These are phyloP conservation scores for Ganoderma lucidum DNA, from an alignment of 1,284 basidiomycete species.

Conservation along the genomic window DNA sequence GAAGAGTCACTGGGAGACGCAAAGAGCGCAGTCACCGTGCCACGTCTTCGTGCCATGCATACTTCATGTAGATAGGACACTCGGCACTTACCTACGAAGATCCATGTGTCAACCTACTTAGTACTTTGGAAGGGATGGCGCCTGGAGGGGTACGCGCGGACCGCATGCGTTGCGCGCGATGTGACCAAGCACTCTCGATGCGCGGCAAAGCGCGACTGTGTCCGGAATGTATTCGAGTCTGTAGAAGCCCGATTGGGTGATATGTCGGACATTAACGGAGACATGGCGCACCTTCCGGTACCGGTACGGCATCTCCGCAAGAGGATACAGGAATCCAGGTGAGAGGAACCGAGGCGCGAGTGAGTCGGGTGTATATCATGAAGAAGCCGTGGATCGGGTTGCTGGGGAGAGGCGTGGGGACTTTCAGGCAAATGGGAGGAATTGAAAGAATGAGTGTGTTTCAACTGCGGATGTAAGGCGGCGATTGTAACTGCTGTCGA, in stretches of 20 bases:
- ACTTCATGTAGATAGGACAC: constrained; percentile 19
- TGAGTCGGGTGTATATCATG: constrained; percentile 13
- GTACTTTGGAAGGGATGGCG: constrained; percentile 24
- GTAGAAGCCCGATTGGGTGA: neutral
- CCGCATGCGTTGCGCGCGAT: constrained; percentile 27
- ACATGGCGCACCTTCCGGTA: constrained; percentile 20
- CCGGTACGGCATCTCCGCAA: constrained; percentile 25
- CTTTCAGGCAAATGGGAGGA: too few relatives aligned
- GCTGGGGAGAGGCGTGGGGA: too few relatives aligned
- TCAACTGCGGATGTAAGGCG: too few relatives aligned
- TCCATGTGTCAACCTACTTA: constrained; percentile 10
- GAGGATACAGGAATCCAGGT: neutral
- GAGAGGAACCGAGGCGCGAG: too few relatives aligned
- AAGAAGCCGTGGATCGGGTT: constrained; percentile 28
- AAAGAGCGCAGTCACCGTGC: constrained; percentile 24
- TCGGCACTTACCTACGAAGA: constrained; percentile 21
- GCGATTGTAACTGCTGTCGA: too few relatives aligned
- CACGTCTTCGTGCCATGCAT: constrained; percentile 14
- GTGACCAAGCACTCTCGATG: constrained; percentile 36
- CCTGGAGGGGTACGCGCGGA: constrained; percentile 13
- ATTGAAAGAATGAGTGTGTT: too few relatives aligned
- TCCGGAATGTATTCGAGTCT: constrained; percentile 35
- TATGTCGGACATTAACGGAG: constrained; percentile 21
- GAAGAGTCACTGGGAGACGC: constrained; percentile 31
- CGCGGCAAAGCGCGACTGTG: constrained; percentile 34